Evolutionary conservation across 495 filamentous ascomycete genomes (phyloP).

Genomic region (Thermothielavioides terrestris): DNA sequence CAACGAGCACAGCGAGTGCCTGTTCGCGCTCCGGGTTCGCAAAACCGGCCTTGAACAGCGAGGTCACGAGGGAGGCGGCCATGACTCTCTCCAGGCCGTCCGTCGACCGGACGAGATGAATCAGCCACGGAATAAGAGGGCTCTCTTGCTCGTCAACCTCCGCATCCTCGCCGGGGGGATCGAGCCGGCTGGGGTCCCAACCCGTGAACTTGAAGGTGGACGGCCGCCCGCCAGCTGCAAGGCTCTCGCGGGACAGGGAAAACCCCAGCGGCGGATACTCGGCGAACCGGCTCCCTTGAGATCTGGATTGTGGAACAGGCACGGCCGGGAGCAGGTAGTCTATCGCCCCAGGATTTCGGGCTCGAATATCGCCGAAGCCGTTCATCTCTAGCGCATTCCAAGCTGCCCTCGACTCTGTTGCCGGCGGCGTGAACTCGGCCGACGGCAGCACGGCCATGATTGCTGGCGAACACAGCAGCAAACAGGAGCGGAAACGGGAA

Average conservation of each 20-base stretch:
- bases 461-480: constrained; percentile 68
- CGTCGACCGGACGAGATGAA: constrained; percentile 57
- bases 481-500: constrained; percentile 67
- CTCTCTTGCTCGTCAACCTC: constrained; percentile 62
- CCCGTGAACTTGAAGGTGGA: constrained; percentile 23
- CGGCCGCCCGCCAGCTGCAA: constrained; percentile 18
- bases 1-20: constrained; percentile 55
- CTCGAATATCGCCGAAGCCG: constrained; percentile 15
- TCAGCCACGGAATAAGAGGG: constrained; percentile 73
- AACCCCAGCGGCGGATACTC: constrained; percentile 54
- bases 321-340: constrained; percentile 51
- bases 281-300: constrained; percentile 10
- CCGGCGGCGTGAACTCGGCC: constrained; percentile 19
- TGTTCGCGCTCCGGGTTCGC: constrained; percentile 52
- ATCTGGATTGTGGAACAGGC: constrained; percentile 21
- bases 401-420: constrained; percentile 19
- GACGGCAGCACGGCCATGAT: constrained; percentile 64
- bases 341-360: constrained; percentile 40
- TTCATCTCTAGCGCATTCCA: constrained; percentile 32
- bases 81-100: constrained; percentile 58
- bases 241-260: constrained; percentile 33
- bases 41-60: constrained; percentile 62
- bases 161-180: constrained; percentile 19
- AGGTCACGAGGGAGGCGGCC: constrained; percentile 70
- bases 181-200: constrained; percentile 19